Evolutionary conservation across 2,329 filamentous ascomycete genomes (phyloP).

Genomic region (Paraconiothyrium brasiliense): DNA sequence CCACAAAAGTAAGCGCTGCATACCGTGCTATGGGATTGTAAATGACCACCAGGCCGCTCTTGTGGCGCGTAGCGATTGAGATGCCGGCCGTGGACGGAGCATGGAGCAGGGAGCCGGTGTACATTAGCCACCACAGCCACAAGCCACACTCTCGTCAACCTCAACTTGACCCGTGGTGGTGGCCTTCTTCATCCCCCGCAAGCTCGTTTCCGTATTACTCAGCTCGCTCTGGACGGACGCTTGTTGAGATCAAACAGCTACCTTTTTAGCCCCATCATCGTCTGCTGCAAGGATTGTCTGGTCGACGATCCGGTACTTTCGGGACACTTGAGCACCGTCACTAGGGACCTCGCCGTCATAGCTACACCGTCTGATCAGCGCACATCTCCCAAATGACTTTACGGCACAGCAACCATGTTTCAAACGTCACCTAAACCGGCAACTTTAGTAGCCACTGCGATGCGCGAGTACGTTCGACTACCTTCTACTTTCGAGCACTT

Average conservation of each 20-base stretch:
- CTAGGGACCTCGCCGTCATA: neutral
- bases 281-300: neutral
- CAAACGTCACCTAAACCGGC: neutral
- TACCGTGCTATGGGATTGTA: neutral
- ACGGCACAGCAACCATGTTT: neutral
- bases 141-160: neutral
- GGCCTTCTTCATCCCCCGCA: constrained; percentile 6
- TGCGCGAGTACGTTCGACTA: neutral
- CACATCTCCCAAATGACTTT: neutral
- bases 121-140: constrained; percentile 12
- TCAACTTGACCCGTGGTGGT: neutral
- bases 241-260: neutral
- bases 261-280: neutral
- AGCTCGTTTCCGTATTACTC: constrained; percentile 8
- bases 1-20: neutral
- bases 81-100: constrained; percentile 13
- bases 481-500: neutral
- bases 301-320: neutral
- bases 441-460: neutral
- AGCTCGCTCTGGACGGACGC: neutral
- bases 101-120: neutral
- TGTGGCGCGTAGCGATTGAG: neutral
- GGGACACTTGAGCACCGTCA: neutral
- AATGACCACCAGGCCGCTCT: neutral
- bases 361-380: constrained; percentile 5